Percentiles rank a stretch among this genome's conserved stretches.
These are phyloP conservation scores for Plasmodium vinckei DNA, from an alignment of 169 alveolate genomes.

Conservation along the genomic window DNA sequence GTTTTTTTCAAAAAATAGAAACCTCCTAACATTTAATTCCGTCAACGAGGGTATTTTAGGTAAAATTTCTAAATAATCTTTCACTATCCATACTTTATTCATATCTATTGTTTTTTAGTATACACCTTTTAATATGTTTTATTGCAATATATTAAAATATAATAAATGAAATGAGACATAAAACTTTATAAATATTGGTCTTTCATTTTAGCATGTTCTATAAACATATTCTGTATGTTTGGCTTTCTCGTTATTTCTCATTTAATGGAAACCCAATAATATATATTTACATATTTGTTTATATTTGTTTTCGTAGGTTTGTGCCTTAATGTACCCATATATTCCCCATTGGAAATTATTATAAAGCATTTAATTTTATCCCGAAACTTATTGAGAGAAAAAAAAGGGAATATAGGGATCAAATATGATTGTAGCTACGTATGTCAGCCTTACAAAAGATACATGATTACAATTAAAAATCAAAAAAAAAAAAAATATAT, in stretches of 20 bases:
- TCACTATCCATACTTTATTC: background rate
- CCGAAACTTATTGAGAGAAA: conserved; percentile 62
- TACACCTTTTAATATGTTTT: background rate
- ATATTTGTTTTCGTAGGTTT: conserved; percentile 21
- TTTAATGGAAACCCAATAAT: background rate
- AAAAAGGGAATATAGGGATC: conserved; percentile 68
- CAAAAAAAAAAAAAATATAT: conserved; percentile 60
- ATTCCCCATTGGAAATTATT: conserved; percentile 76
- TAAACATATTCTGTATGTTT: too few relatives aligned
- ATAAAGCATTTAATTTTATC: conserved; percentile 65
- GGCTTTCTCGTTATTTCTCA: too few relatives aligned
- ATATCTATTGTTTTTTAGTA: background rate
- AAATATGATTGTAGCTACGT: conserved; percentile 73
- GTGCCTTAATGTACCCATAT: conserved; percentile 65
- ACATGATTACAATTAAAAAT: conserved; percentile 68
- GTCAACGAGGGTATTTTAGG: conserved; percentile 70
- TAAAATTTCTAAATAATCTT: conserved; percentile 2
- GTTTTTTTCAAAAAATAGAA: conserved; percentile 69
- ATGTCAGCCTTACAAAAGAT: conserved; percentile 75
- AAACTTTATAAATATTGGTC: too few relatives aligned
- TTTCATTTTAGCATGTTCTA: too few relatives aligned
- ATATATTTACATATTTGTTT: conserved; percentile 1
- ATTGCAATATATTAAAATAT: too few relatives aligned
- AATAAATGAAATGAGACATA: too few relatives aligned
- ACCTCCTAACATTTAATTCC: conserved; percentile 48